phyloP scores from a whole-genome alignment of 2,329 filamentous ascomycete genomes.

The Xylaria sp. region DNA sequence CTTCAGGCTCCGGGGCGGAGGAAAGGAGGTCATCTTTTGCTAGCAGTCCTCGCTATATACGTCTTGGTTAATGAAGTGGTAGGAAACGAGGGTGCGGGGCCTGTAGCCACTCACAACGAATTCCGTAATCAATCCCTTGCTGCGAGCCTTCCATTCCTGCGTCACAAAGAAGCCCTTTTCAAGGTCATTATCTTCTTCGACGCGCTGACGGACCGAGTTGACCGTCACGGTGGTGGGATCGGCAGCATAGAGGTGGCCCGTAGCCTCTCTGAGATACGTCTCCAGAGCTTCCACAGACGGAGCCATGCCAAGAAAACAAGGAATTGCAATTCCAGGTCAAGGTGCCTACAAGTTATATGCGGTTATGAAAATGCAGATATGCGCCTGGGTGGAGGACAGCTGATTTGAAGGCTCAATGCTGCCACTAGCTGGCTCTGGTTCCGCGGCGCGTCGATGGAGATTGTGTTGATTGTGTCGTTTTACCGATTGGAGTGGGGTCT shows the following conservation, averaged over 20 bases:
- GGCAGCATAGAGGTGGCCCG: slow-evolving; percentile 56
- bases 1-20: slow-evolving; percentile 32
- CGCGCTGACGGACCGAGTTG: slow-evolving; percentile 65
- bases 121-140: slow-evolving; percentile 66
- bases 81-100: background rate
- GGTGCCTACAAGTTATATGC: background rate
- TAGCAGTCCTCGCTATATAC: slow-evolving; percentile 35
- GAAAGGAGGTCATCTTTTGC: slow-evolving; percentile 36
- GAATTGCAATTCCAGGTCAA: background rate
- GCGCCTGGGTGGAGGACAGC: background rate
- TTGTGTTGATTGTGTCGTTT: background rate
- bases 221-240: slow-evolving; percentile 62
- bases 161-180: slow-evolving; percentile 61
- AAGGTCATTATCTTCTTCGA: slow-evolving; percentile 60
- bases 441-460: background rate
- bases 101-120: slow-evolving; percentile 59
- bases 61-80: slow-evolving; percentile 29
- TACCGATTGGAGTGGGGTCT: background rate
- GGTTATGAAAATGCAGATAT: background rate
- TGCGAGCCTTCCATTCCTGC: slow-evolving; percentile 66
- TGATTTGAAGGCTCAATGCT: slow-evolving; percentile 4
- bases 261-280: slow-evolving; percentile 58
- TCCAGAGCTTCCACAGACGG: slow-evolving; percentile 57
- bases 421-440: too few relatives aligned
- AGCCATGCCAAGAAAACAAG: slow-evolving; percentile 49